These are phyloP conservation scores for Ascochyta rabiei DNA, from an alignment of 2,329 filamentous ascomycete genomes.

Conservation along the genomic window DNA sequence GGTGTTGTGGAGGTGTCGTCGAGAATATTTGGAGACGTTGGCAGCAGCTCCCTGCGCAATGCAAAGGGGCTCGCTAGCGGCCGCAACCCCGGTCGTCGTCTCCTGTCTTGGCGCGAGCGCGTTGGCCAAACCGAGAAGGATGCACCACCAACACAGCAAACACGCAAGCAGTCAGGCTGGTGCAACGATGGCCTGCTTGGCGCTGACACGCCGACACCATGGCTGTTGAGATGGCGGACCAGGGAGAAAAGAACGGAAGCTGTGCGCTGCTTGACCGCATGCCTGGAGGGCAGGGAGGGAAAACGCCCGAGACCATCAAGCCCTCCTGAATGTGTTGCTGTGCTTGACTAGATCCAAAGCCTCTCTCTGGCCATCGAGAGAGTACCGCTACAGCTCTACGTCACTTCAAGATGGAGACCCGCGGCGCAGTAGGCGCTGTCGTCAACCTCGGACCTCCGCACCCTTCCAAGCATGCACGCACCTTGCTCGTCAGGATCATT, in stretches of 20 bases:
- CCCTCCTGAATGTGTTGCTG: too few species aligned
- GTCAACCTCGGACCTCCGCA: not conserved
- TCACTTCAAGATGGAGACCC: too few species aligned
- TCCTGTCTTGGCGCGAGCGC: slow-evolving; percentile 40
- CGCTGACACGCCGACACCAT: not conserved
- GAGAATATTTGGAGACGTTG: slow-evolving; percentile 50
- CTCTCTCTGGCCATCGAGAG: too few species aligned
- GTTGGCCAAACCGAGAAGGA: slow-evolving; percentile 22
- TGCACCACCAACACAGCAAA: slow-evolving; percentile 9
- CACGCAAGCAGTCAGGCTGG: not conserved
- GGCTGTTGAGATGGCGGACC: not conserved
- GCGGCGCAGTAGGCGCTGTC: too few species aligned
- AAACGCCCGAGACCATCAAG: too few species aligned
- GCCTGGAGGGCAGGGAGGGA: not conserved
- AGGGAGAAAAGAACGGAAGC: not conserved
- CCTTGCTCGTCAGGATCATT: too few species aligned
- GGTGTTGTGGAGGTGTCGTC: slow-evolving; percentile 41
- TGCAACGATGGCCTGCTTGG: not conserved
- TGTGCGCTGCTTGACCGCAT: not conserved
- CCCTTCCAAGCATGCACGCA: not conserved
- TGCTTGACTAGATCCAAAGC: too few species aligned
- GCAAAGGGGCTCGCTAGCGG: slow-evolving; percentile 50
- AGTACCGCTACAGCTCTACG: too few species aligned
- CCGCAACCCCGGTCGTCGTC: slow-evolving; percentile 38
- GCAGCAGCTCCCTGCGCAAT: slow-evolving; percentile 44